phyloP scores from a whole-genome alignment of 345 rosid genomes.

The Physaria fendleri region DNA sequence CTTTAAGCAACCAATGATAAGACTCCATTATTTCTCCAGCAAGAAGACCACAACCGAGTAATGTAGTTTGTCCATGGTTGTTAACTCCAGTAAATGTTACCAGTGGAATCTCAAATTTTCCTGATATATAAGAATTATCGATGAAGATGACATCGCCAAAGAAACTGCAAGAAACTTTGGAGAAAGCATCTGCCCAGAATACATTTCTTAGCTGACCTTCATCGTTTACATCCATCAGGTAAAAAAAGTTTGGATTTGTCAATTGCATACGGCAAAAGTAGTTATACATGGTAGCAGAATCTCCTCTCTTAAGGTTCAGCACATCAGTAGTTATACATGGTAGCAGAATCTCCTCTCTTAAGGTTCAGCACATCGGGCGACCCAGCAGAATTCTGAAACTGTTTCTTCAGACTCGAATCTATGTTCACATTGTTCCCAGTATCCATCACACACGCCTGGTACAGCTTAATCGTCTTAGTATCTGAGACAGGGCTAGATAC shows the following conservation, averaged over 20 bases:
- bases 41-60: constrained; percentile 64
- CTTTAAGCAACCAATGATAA: constrained; percentile 57
- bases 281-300: constrained; percentile 46
- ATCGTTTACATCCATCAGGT: constrained; percentile 67
- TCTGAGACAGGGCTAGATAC: constrained; percentile 46
- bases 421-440: constrained; percentile 36
- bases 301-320: constrained; percentile 59
- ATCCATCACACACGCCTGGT: constrained; percentile 51
- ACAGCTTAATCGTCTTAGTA: constrained; percentile 48
- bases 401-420: constrained; percentile 27
- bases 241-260: constrained; percentile 57
- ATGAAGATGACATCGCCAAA: constrained; percentile 49
- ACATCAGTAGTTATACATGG: constrained; percentile 53
- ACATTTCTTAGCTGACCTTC: constrained; percentile 58
- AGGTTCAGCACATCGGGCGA: constrained; percentile 40
- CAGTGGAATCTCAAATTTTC: constrained; percentile 55
- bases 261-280: constrained; percentile 62
- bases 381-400: constrained; percentile 26
- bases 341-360: constrained; percentile 50
- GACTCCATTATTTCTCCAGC: constrained; percentile 56
- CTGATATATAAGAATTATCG: constrained; percentile 47
- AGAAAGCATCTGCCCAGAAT: constrained; percentile 59
- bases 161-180: constrained; percentile 51
- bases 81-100: constrained; percentile 57
- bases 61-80: constrained; percentile 54